A percentile compares a stretch with the other conserved stretches of the same genome.
phyloP scores from a whole-genome alignment of 2,329 filamentous ascomycete genomes.

The Aspergillus ustus region DNA sequence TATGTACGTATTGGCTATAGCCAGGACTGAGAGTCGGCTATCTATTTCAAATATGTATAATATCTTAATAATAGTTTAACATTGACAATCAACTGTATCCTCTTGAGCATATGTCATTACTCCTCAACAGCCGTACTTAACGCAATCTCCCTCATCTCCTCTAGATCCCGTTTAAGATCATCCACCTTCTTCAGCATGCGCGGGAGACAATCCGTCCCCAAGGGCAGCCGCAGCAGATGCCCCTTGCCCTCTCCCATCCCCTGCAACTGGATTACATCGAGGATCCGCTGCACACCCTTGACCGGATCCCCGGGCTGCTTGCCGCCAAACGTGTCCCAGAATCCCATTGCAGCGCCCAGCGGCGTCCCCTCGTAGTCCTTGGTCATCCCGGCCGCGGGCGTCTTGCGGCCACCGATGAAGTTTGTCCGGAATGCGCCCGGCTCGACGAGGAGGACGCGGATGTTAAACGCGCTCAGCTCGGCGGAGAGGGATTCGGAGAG shows the following conservation, averaged over 20 bases:
- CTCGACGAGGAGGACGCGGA: too few relatives aligned
- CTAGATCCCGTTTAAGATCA: not conserved
- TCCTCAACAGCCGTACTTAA: not conserved
- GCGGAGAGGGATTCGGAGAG: too few relatives aligned
- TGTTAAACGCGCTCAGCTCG: too few relatives aligned
- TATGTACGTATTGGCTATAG: too few relatives aligned
- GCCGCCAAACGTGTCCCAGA: not conserved
- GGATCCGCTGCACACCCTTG: constrained; percentile 5
- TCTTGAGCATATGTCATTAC: not conserved
- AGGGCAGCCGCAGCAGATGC: not conserved
- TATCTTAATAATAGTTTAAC: too few relatives aligned
- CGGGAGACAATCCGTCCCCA: constrained; percentile 5
- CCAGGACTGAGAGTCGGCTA: too few relatives aligned
- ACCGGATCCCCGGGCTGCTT: not conserved
- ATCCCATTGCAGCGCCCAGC: not conserved
- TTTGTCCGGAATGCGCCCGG: too few relatives aligned
- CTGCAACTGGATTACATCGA: not conserved
- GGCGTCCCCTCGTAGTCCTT: not conserved
- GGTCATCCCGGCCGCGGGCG: not conserved
- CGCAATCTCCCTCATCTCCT: constrained; percentile 7
- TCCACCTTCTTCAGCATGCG: constrained; percentile 4
- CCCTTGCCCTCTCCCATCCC: not conserved
- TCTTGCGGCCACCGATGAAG: too few relatives aligned
- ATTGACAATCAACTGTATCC: too few relatives aligned
- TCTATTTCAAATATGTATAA: too few relatives aligned